A percentile compares a stretch with the other conserved stretches of the same genome.
phyloP scores from a whole-genome alignment of 352 stramenopile genomes.

The Blastocystis sp. region DNA sequence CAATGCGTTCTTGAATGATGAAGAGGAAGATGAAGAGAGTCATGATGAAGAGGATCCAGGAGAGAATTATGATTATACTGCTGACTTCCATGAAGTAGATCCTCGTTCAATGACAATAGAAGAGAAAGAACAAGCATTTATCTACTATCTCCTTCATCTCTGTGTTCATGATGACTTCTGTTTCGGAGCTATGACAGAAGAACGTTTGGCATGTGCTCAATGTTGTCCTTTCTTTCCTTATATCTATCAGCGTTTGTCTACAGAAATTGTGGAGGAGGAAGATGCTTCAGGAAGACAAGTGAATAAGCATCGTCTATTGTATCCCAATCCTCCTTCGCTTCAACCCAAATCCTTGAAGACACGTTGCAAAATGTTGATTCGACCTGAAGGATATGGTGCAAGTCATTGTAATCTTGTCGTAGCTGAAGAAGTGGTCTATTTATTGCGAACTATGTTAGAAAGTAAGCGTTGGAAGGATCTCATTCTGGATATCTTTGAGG shows the following conservation, averaged over 20 bases:
- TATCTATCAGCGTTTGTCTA: constrained; percentile 54
- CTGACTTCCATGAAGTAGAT: constrained; percentile 18
- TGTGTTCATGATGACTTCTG: constrained; percentile 62
- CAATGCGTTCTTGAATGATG: constrained; percentile 21
- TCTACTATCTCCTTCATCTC: constrained; percentile 60
- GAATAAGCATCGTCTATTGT: constrained; percentile 50
- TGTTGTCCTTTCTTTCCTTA: constrained; percentile 62
- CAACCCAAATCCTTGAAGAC: constrained; percentile 49
- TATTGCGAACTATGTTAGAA: constrained; percentile 49
- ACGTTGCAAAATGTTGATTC: constrained; percentile 61
- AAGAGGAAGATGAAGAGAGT: constrained; percentile 34
- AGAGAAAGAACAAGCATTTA: constrained; percentile 51
- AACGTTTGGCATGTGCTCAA: constrained; percentile 44
- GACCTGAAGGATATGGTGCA: constrained; percentile 48
- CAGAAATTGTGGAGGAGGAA: constrained; percentile 53
- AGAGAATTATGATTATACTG: not conserved
- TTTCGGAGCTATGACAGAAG: constrained; percentile 61
- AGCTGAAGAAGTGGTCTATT: constrained; percentile 60
- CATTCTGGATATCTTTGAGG: constrained; percentile 59
- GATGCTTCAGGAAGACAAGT: not conserved
- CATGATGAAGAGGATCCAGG: constrained; percentile 16
- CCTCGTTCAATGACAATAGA: not conserved
- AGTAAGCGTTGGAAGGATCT: constrained; percentile 47
- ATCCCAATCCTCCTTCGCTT: constrained; percentile 4
- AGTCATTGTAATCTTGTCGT: constrained; percentile 55